Evolutionary conservation across 1,284 basidiomycete genomes (phyloP).

Genomic region (Leccinum laetum): DNA sequence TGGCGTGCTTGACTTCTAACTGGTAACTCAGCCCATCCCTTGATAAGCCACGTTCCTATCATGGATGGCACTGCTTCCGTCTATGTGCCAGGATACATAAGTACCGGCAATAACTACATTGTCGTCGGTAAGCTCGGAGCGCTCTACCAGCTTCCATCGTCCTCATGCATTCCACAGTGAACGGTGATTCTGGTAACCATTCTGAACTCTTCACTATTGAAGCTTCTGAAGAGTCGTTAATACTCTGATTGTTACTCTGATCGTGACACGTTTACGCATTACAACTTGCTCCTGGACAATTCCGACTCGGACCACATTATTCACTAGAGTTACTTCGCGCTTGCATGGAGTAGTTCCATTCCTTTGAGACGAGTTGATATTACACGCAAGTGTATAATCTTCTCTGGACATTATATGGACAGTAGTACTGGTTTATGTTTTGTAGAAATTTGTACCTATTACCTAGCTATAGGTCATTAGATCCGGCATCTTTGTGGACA

Average conservation of each 20-base stretch:
- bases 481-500: slow-evolving; percentile 1
- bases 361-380: slow-evolving; percentile 7
- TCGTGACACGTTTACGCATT: neutral
- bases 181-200: slow-evolving; percentile 26
- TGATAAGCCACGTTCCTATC: slow-evolving; percentile 43
- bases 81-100: slow-evolving; percentile 36
- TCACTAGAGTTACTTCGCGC: neutral
- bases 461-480: neutral
- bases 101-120: slow-evolving; percentile 29
- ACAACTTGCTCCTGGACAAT: neutral
- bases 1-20: slow-evolving; percentile 8
- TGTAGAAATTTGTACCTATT: neutral
- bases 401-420: slow-evolving; percentile 15
- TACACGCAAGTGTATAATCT: neutral
- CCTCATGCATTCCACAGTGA: slow-evolving; percentile 17
- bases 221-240: neutral
- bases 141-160: neutral
- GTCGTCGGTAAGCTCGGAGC: slow-evolving; percentile 35
- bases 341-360: slow-evolving; percentile 8
- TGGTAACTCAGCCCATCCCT: slow-evolving; percentile 36
- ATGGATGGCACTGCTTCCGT: slow-evolving; percentile 34
- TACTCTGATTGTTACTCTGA: neutral
- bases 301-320: neutral
- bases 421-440: slow-evolving; percentile 4
- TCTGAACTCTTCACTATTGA: slow-evolving; percentile 19